Conservation (phyloP, 2,329 filamentous ascomycete genomes). For the Xylariaceae sp. region DNA sequence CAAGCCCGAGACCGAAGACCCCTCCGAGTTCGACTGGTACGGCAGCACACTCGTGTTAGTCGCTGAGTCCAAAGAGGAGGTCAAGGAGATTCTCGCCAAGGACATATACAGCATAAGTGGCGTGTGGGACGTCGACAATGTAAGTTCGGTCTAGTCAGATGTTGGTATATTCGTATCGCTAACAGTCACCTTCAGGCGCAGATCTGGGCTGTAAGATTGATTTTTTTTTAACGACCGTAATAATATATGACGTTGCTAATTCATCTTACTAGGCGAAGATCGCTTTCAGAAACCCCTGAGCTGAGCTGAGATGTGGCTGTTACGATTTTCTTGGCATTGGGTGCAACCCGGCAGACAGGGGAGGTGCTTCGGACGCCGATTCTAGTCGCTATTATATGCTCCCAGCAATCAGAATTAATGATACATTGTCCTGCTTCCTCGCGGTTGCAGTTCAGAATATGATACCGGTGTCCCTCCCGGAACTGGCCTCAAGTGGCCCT, state of each 20-base stretch:
- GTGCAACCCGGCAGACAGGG: neutral
- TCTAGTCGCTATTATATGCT: neutral
- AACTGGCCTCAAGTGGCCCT: neutral
- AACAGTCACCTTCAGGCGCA: slow-evolving; percentile 42
- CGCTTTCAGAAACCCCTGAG: slow-evolving; percentile 29
- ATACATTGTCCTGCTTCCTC: neutral
- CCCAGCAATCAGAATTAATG: neutral
- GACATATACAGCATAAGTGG: slow-evolving; percentile 73
- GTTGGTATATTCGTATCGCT: slow-evolving; percentile 2
- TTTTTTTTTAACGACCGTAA: neutral
- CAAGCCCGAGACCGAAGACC: slow-evolving; percentile 63
- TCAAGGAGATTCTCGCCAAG: slow-evolving; percentile 64
- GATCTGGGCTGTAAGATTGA: slow-evolving; percentile 50
- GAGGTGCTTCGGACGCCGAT: neutral
- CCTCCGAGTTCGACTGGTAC: slow-evolving; percentile 65
- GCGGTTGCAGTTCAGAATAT: slow-evolving; percentile 2
- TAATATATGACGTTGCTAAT: slow-evolving; percentile 17
- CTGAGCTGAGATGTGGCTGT: neutral
- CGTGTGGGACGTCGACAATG: slow-evolving; percentile 81
- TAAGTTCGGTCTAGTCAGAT: slow-evolving; percentile 34
- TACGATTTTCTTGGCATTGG: slow-evolving; percentile 1
- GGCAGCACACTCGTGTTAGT: slow-evolving; percentile 71
- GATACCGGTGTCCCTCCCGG: slow-evolving; percentile 1
- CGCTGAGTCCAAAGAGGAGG: slow-evolving; percentile 70
- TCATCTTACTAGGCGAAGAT: slow-evolving; percentile 27